Conservation (phyloP, 305 asterid species). For the Lippia alba region DNA sequence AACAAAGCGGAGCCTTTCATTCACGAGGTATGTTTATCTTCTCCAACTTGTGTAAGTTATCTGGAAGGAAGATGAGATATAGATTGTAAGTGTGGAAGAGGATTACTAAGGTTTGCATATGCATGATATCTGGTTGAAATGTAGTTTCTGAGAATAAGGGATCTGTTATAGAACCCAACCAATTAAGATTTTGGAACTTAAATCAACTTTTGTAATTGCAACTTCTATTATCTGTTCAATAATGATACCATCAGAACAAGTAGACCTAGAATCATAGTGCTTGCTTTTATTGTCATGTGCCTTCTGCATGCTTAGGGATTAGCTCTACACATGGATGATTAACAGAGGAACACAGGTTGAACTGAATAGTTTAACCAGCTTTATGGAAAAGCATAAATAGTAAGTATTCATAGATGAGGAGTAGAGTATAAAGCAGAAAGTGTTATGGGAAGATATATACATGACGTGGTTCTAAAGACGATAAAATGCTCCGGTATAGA, state of each 20-base stretch:
- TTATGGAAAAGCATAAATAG: slow-evolving; percentile 2
- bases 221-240: background rate
- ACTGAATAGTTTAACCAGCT: background rate
- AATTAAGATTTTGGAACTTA: background rate
- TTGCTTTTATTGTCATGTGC: slow-evolving; percentile 17
- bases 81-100: slow-evolving; percentile 10
- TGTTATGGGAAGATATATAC: slow-evolving; percentile 11
- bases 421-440: background rate
- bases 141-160: slow-evolving; percentile 1
- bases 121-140: slow-evolving; percentile 2
- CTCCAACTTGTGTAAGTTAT: slow-evolving; percentile 28
- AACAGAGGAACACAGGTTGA: slow-evolving; percentile 4
- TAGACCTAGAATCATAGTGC: background rate
- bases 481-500: background rate
- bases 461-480: background rate
- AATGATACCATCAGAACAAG: background rate
- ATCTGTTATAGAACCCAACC: slow-evolving; percentile 8
- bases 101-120: slow-evolving; percentile 10
- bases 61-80: slow-evolving; percentile 27
- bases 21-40: slow-evolving; percentile 73
- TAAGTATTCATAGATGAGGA: background rate
- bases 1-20: slow-evolving; percentile 94
- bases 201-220: background rate
- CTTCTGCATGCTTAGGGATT: background rate
- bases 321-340: background rate